phyloP scores from a whole-genome alignment of 345 rosid species.

The Eucalyptus pauciflora region DNA sequence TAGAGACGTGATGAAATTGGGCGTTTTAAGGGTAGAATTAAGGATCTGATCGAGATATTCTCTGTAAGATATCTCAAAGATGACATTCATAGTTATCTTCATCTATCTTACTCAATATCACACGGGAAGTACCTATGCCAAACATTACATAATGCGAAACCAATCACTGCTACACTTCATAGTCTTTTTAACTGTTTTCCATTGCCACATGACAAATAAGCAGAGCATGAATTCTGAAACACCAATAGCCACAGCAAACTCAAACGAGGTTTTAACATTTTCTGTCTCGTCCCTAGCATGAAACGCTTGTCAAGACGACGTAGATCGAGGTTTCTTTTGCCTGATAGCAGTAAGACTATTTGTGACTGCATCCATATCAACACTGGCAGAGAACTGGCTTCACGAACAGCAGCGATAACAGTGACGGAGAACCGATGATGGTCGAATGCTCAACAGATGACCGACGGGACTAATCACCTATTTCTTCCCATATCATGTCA shows the following conservation, averaged over 20 bases:
- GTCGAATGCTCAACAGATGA: neutral
- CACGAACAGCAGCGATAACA: neutral
- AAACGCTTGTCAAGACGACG: neutral
- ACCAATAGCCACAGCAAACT: neutral
- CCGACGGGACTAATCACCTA: neutral
- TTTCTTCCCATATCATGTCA: neutral
- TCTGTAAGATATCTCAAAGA: neutral
- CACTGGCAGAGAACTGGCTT: neutral
- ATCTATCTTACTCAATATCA: neutral
- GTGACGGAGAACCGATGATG: neutral
- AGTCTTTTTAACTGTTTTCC: neutral
- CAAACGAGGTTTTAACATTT: neutral
- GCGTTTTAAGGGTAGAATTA: neutral
- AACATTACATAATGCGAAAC: neutral
- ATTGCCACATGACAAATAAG: neutral
- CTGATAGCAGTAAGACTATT: neutral
- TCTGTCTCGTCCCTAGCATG: neutral
- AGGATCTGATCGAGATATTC: neutral
- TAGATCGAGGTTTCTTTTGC: neutral
- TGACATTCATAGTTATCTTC: neutral
- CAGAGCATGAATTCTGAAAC: neutral
- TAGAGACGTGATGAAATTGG: neutral
- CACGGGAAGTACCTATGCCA: neutral
- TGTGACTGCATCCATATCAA: neutral
- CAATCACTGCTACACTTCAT: neutral